Evolutionary conservation across 192 early-diverging fungal genomes (phyloP), one percentile per base, ranked within the genome.

Genomic region (Podila minutissima): DNA sequence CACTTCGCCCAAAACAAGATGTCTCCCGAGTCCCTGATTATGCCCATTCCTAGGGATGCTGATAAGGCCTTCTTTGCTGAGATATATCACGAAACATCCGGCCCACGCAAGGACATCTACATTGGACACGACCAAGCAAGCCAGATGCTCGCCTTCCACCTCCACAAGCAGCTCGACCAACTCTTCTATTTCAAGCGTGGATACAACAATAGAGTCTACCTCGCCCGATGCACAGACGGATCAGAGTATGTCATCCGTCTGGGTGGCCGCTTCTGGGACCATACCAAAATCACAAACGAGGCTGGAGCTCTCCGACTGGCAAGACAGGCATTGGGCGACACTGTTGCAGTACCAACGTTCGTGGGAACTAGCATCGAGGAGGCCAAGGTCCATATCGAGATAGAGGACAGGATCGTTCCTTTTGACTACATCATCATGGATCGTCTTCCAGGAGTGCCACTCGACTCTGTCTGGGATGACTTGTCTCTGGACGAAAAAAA

Each of bases 161-260:
- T 78, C 51, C 69, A 31, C n/a, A 72, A 72, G 20, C 64, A 65
- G 28, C 53, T 79, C 10, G 31, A 49, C 29, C 38, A 63, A 8
- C 70, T 79, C n/a, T 72, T 62, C 11, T 79, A 79, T 29, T 67
- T 79, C 55, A 68, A 67, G 24, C 69, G 76, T 20, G 76, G 76
- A 28, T 79, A 59, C 26, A 79, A 79, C 41, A 79, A 79, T 55
- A 65, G 76, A n/a, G 76, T 79, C 66, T 79, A 79, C 41, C 50
- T 79, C 10, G 76, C 70, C 11, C 28, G 22, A 3, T 79, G 76
- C 31, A 31, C 65, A 3, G 76, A 79, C 22, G 70, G 38, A 2
- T 72, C 70, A 22, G 76, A 79, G n/a, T 79, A 68, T 28, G 60
- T 79, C n/a, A 79, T 79, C 50, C 69, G 76, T 4, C 59, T 79